Base-by-base conservation (phyloP, 1,284 basidiomycete species). In the Omphalotus olearius region DNA sequence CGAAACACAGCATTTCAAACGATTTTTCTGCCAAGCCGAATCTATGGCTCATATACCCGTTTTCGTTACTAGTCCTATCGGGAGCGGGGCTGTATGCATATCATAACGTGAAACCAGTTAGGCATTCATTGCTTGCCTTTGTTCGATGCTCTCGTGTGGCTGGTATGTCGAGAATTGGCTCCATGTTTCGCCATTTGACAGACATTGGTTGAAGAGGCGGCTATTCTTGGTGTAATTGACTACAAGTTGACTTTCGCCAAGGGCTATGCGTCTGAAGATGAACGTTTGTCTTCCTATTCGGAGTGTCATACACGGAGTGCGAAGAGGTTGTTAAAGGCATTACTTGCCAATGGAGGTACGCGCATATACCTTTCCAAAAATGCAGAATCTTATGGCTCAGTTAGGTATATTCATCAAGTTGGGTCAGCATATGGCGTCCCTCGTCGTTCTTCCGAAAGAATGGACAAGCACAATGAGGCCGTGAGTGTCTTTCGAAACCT, bases 331-430 rank as follows among this genome's bases (percentile, higher is more conserved):
- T 70, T 94, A 54, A 78, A 79, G 54, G 90, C 92, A 6, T 72
- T 97, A 20, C 76, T 93, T 54, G 84, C 83, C 7, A 98, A 98
- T 63, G 96, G 96, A 69, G 88, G 86, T 82, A 47, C 52, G 79
- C 59, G 20, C 16, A 10, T 41, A 26, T 13, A 41, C 37, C 5
- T 13, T 45, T 41, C 17, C 3, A n/a, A 44, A 26, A 36, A 26
- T 41, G 23, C 23, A 3, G 11, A 16, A 35, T 38, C 38, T 46
- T 16, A 25, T 26, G 18, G 25, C 20, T 23, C 47, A 26, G 11
- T 33, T 26, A 46, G 44, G 50, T 13, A 83, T 96, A 36, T 97
- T 93, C 66, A 94, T 97, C 66, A 97, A 97, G 66, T 69, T 95
- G 55, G 94, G 93, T 1, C 93, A 97, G 66, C 93, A 97, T 67